Evolutionary conservation across 179 eudicot species (phyloP), one percentile per base, ranked within the genome.

Genomic region (Sideroxylon spinosum): DNA sequence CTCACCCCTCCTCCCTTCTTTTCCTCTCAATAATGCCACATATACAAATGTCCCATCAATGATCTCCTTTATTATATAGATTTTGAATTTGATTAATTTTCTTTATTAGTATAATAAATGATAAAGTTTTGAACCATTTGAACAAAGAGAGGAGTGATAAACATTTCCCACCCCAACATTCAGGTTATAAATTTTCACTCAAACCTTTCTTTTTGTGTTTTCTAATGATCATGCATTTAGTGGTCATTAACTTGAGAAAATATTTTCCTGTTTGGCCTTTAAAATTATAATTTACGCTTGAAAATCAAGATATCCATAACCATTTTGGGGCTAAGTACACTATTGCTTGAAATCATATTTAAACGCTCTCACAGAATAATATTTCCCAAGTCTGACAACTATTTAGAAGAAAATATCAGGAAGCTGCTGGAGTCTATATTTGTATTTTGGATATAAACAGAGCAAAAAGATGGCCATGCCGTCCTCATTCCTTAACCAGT

Each of bases 331-430:
- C 5, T 37, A 3, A 37, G 44, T 37, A 37, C 5, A 37, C 44
- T 6, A 37, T 3, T 32, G 13, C 9, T 11, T 75, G 60, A 63
- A 62, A 62, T 48, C 23, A 23, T 26, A 25, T 62, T 12, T 75
- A 7, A 48, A 46, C 48, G 59, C 13, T 23, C 46, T 28, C 46
- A 37, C 44, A 3, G 44, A 37, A 37, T 37, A 37, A 37, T 37
- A 37, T 37, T 37, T 37, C 4, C 0, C 44, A 37, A 37, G 44
- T 37, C 44, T 37, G 44, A 37, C 44, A 37, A 37, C 5, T 37
- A 22, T 75, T 56, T 91, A 91, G 97, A 93, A 90, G 83, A 85
- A 88, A 82, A 87, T 92, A 88, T 93, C 97, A 97, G 88, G 86
- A 55, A 85, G 87, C 86, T 86, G 86, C 74, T 90, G 87, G 90